Evolutionary conservation across 768 basidiomycete genomes (phyloP).

Genomic region (Boletus sensibilis): DNA sequence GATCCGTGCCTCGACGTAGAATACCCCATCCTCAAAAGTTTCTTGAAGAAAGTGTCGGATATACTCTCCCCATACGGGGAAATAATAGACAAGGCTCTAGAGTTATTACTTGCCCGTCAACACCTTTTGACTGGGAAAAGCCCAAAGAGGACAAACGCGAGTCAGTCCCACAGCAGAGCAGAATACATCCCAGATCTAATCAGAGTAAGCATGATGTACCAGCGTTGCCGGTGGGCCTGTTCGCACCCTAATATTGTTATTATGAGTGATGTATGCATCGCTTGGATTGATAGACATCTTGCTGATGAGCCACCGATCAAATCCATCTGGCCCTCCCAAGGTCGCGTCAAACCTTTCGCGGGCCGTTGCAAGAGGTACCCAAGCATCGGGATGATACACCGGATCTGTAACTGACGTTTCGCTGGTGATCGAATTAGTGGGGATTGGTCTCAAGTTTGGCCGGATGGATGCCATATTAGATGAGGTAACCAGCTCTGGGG

Average conservation of each 20-base stretch:
- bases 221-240: neutral
- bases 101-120: neutral
- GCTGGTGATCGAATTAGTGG: conserved; percentile 23
- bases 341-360: conserved; percentile 48
- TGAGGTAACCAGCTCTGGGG: conserved; percentile 38
- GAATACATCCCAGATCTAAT: conserved; percentile 78
- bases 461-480: conserved; percentile 41
- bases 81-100: conserved; percentile 44
- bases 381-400: conserved; percentile 44
- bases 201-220: neutral
- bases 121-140: neutral
- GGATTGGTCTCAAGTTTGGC: conserved; percentile 56
- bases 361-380: conserved; percentile 57
- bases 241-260: conserved; percentile 61
- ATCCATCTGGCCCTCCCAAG: conserved; percentile 62
- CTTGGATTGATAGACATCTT: conserved; percentile 65
- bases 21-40: conserved; percentile 69
- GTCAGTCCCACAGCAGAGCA: conserved; percentile 50
- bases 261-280: conserved; percentile 72
- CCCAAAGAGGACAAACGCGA: conserved; percentile 35
- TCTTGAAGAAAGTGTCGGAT: conserved; percentile 60
- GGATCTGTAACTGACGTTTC: conserved; percentile 34
- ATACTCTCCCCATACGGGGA: conserved; percentile 60
- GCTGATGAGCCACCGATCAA: conserved; percentile 64
- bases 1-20: conserved; percentile 66